phyloP scores from a whole-genome alignment of 495 filamentous ascomycete species.

The Echria macrotheca region DNA sequence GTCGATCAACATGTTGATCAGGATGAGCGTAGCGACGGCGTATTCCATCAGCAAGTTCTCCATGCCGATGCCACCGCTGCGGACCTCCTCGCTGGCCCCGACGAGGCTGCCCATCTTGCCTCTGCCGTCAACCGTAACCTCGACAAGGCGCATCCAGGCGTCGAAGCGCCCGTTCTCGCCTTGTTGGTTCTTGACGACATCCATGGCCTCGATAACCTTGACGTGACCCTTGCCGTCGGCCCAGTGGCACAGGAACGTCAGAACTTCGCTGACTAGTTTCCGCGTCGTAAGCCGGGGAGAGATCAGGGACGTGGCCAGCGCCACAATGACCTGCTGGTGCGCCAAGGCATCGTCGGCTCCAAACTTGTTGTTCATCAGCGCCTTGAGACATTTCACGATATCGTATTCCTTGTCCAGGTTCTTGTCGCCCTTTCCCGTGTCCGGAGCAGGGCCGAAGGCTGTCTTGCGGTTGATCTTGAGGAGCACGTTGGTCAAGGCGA shows the following conservation, averaged over 20 bases:
- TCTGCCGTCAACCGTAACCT: conserved; percentile 93
- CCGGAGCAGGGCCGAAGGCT: conserved; percentile 65
- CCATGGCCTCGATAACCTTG: conserved; percentile 89
- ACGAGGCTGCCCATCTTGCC: conserved; percentile 98
- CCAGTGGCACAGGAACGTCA: conserved; percentile 98
- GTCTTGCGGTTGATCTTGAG: conserved; percentile 86
- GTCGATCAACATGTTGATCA: conserved; percentile 96
- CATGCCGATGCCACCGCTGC: conserved; percentile 96
- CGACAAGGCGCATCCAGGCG: conserved; percentile 97
- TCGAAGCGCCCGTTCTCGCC: conserved; percentile 95
- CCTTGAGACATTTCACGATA: conserved; percentile 95
- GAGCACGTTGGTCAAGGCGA: conserved; percentile 91
- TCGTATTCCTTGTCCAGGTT: conserved; percentile 95
- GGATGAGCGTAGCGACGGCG: conserved; percentile 86
- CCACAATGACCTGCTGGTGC: conserved; percentile 84
- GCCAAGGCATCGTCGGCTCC: conserved; percentile 93
- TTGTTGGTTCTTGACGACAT: conserved; percentile 82
- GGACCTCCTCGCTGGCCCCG: conserved; percentile 92
- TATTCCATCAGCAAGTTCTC: conserved; percentile 99
- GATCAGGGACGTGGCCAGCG: conserved; percentile 79
- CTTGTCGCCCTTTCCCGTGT: conserved; percentile 67
- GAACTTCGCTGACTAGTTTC: conserved; percentile 91
- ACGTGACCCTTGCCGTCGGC: conserved; percentile 84
- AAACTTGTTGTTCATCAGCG: conserved; percentile 98
- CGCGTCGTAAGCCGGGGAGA: conserved; percentile 87